Conservation (phyloP, 2,329 filamentous ascomycete species). For the Neopestalotiopsis clavispora region DNA sequence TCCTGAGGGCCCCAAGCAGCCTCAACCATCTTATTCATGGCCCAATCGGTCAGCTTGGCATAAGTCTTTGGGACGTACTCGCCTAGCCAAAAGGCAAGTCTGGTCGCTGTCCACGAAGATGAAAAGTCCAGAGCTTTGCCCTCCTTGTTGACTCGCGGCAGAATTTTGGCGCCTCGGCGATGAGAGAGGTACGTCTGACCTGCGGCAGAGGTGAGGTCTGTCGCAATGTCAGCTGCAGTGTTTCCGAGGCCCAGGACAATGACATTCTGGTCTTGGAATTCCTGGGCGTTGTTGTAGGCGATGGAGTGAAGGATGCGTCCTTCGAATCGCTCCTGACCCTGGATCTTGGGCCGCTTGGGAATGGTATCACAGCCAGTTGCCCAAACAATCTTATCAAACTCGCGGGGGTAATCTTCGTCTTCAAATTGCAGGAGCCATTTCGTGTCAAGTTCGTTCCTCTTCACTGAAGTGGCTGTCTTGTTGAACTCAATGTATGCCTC, state of each 20-base stretch:
- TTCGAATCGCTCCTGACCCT: constrained; percentile 6
- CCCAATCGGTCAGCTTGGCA: background rate
- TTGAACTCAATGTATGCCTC: constrained; percentile 14
- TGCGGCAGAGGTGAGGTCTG: background rate
- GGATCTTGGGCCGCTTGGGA: background rate
- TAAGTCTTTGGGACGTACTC: constrained; percentile 5
- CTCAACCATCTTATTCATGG: constrained; percentile 2
- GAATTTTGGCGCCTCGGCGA: constrained; percentile 4
- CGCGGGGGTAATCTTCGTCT: constrained; percentile 6
- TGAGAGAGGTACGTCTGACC: constrained; percentile 4
- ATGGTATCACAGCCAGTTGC: constrained; percentile 9
- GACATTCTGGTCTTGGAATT: constrained; percentile 7
- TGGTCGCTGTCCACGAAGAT: background rate
- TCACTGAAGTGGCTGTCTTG: background rate
- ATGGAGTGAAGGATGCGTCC: constrained; percentile 6
- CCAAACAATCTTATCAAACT: constrained; percentile 14
- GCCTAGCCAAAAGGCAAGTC: constrained; percentile 3
- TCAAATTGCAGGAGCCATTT: constrained; percentile 10
- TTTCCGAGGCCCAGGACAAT: background rate
- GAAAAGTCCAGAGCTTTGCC: constrained; percentile 4
- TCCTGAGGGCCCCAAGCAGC: constrained; percentile 8
- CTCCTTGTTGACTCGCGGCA: constrained; percentile 12
- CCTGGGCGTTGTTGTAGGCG: background rate
- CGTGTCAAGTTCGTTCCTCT: background rate
- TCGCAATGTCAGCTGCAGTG: constrained; percentile 7